phyloP scores from a whole-genome alignment of 2,329 filamentous ascomycete genomes.

The Sclerotiophoma versabilis region DNA sequence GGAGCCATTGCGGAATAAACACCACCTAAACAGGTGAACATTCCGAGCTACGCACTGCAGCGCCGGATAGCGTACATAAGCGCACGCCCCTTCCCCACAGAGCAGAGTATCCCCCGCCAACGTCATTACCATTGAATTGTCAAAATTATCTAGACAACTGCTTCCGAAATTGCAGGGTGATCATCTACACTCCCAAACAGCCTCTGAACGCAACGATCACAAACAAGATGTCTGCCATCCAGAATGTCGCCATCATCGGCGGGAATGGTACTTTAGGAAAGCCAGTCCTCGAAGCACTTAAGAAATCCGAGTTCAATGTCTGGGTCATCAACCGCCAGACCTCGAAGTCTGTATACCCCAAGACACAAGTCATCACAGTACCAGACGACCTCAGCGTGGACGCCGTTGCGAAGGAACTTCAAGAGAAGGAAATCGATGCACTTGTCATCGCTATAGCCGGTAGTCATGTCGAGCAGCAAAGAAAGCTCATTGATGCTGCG shows the following conservation, averaged over 20 bases:
- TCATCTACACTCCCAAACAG: not conserved
- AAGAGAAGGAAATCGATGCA: conserved; percentile 55
- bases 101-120: conserved; percentile 3
- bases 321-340: conserved; percentile 44
- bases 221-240: conserved; percentile 32
- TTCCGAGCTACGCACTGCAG: conserved; percentile 3
- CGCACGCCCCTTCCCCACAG: conserved; percentile 12
- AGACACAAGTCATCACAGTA: conserved; percentile 52
- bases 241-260: conserved; percentile 53
- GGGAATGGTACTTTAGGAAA: conserved; percentile 48
- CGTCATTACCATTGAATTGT: conserved; percentile 2
- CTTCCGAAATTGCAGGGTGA: not conserved
- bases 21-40: not conserved
- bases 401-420: conserved; percentile 47
- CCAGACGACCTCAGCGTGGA: conserved; percentile 47
- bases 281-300: conserved; percentile 43
- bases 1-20: conserved; percentile 10
- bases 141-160: not conserved
- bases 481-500: conserved; percentile 64
- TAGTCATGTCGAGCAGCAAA: conserved; percentile 56
- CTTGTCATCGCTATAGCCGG: conserved; percentile 60
- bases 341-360: conserved; percentile 50
- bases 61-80: conserved; percentile 11
- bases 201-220: not conserved
- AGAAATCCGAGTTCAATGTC: conserved; percentile 40